Evolutionary conservation across 257 asterid species (phyloP).

Genomic region (Solanum medicagineum): DNA sequence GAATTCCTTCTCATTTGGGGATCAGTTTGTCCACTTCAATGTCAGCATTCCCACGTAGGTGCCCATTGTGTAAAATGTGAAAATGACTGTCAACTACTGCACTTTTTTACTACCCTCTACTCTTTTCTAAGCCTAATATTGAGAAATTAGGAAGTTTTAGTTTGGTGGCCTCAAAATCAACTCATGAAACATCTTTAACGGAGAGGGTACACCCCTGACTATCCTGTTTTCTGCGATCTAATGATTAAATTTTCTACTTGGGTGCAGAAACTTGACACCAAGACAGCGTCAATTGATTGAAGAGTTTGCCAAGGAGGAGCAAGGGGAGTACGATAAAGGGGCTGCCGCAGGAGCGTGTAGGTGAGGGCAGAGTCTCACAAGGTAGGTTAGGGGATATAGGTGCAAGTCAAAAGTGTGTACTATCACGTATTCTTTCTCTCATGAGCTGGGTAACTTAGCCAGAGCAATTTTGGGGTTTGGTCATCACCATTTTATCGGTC

Average conservation of each 20-base stretch:
- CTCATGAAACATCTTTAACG: not conserved
- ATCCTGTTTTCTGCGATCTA: not conserved
- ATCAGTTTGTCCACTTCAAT: conserved; percentile 81
- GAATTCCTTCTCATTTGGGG: conserved; percentile 66
- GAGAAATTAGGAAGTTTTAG: not conserved
- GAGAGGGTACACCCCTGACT: not conserved
- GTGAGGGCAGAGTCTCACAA: conserved; percentile 7
- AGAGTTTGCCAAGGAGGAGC: conserved; percentile 69
- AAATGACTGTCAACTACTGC: not conserved
- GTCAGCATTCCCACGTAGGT: conserved; percentile 89
- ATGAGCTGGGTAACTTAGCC: not conserved
- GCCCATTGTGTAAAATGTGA: not conserved
- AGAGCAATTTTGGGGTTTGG: conserved; percentile 5
- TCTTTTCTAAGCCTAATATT: not conserved
- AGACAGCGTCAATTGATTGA: conserved; percentile 61
- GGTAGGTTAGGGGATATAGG: not conserved
- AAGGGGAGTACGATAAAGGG: conserved; percentile 30
- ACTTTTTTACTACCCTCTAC: not conserved
- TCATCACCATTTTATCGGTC: not conserved
- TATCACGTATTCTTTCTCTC: not conserved
- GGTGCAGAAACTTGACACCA: conserved; percentile 51
- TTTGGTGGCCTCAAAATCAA: not conserved
- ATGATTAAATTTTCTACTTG: not conserved
- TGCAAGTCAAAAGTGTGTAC: not conserved
- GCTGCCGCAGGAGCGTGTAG: conserved; percentile 71